Evolutionary conservation across 352 stramenopile genomes (phyloP).

Genomic region (Pythium pectinolyticum): DNA sequence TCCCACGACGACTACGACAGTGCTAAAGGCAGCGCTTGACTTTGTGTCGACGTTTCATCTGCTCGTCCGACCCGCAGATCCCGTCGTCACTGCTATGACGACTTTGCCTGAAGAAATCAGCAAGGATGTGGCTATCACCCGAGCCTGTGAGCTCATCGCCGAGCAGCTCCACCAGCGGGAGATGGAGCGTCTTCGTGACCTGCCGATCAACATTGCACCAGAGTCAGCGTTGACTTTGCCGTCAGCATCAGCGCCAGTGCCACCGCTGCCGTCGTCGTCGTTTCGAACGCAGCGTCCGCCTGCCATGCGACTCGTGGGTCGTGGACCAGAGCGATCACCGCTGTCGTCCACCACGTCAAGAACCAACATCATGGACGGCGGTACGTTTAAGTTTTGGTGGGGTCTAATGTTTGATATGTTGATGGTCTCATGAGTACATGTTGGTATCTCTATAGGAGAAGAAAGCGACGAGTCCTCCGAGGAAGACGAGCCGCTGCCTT

Average conservation of each 20-base stretch:
- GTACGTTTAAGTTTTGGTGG: not conserved
- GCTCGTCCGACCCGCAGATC: constrained; percentile 24
- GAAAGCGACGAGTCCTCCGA: constrained; percentile 7
- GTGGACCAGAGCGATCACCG: not conserved
- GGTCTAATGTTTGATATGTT: not conserved
- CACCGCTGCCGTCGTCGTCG: constrained; percentile 13
- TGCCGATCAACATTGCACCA: not conserved
- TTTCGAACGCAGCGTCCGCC: constrained; percentile 11
- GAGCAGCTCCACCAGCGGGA: constrained; percentile 21
- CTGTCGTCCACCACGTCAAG: not conserved
- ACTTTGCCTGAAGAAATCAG: not conserved
- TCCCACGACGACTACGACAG: not conserved
- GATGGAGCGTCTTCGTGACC: constrained; percentile 3
- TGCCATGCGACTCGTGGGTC: not conserved
- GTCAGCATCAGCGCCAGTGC: too few relatives aligned
- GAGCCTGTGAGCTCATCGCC: constrained; percentile 11
- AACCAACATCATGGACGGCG: not conserved
- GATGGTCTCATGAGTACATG: too few relatives aligned
- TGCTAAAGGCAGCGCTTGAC: constrained; percentile 28
- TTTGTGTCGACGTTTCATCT: constrained; percentile 41
- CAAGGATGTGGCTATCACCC: constrained; percentile 19
- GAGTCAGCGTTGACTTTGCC: too few relatives aligned
- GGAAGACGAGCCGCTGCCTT: constrained; percentile 22
- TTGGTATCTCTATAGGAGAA: too few relatives aligned
- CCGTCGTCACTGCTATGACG: not conserved